These are phyloP conservation scores for Bocquillonia castaneifolia DNA, from an alignment of 441 rosid genomes.

Conservation along the genomic window DNA sequence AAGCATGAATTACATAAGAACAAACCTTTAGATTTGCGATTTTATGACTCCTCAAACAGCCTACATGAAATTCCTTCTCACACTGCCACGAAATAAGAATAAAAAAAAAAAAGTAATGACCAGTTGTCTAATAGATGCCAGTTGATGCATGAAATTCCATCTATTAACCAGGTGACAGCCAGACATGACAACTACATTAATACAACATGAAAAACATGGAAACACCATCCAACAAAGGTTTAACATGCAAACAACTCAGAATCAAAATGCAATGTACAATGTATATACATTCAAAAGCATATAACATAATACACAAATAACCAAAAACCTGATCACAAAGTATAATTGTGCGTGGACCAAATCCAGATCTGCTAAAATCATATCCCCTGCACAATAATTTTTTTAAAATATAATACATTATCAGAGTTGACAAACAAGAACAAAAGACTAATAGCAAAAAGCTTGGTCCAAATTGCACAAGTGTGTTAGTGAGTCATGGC, in stretches of 20 bases:
- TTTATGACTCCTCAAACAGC: constrained; percentile 65
- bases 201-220: background rate
- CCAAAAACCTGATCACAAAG: constrained; percentile 63
- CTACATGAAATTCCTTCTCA: constrained; percentile 73
- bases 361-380: constrained; percentile 74
- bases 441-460: background rate
- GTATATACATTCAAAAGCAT: background rate
- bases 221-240: background rate
- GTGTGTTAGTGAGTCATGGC: background rate
- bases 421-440: background rate
- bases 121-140: background rate
- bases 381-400: constrained; percentile 35
- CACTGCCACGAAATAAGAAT: constrained; percentile 40
- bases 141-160: background rate
- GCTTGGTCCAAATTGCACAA: constrained; percentile 1
- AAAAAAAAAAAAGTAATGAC: background rate
- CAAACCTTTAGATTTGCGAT: constrained; percentile 62
- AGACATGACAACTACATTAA: background rate
- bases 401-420: constrained; percentile 10
- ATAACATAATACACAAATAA: background rate
- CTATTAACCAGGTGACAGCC: background rate
- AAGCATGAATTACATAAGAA: background rate
- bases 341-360: constrained; percentile 73
- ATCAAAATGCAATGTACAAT: background rate
- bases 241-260: background rate